Base-by-base conservation (phyloP, 306 rosid species). In the Sesbania bispinosa region DNA sequence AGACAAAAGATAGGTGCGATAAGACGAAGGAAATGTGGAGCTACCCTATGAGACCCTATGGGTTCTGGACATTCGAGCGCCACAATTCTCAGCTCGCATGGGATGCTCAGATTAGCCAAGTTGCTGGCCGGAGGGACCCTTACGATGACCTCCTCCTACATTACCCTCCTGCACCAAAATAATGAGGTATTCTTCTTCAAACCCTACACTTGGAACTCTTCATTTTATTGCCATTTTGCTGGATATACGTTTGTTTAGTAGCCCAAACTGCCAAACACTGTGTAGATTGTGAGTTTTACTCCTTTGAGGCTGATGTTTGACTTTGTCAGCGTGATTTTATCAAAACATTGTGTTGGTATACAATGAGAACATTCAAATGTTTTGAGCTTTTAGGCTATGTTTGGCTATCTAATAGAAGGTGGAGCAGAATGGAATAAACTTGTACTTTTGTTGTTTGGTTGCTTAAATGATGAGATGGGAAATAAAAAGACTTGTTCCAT, bases 21-120 rank as follows among this genome's bases (percentile, higher is more conserved):
- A 91, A 89, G 96, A 88, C 97, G 27, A 94, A 86, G 80, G 96
- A 94, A 88, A 94, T 94, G 93, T 89, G 96, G 92, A 85, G 82
- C 51, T 77, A 66, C 18, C 97, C 97, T 14, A 79, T 91, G 41
- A 85, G 99, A 10, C 99, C 99, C 20, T 91, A 91, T 11, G 97
- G 97, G 0, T 91, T 95, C 71, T 94, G 99, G 99, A 94, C 97
- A 71, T 87, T 94, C 38, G 99, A 94, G 19, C 96, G 96, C 81
- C 97, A 94, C 78, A 94, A 94, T 76, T 68, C 92, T 27, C 99
- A 91, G 84, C 89, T 94, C 59, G 79, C 78, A 1, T 87, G 96
- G 95, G 99, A 94, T 76, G 89, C 99, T 7, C 99, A 94, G 77
- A 94, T 94, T 60, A 89, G 96, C 77, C 92, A 94, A 61, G 92